Percentiles rank a stretch among this genome's conserved stretches.
Conservation (phyloP, 2,329 filamentous ascomycete genomes). For the Seiridium cupressi region DNA sequence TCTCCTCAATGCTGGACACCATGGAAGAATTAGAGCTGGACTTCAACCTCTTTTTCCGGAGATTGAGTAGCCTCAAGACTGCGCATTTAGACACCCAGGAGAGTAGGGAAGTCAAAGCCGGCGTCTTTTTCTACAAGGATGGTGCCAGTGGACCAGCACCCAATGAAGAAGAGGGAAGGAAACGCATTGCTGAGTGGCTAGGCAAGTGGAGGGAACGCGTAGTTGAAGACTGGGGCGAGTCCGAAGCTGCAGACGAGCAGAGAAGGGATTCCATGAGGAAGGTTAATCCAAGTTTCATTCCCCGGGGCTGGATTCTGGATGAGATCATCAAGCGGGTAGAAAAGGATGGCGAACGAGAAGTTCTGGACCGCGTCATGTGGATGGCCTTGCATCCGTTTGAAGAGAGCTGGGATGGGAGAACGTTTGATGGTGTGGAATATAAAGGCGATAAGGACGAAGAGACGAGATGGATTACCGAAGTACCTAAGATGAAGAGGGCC, state of each 20-base stretch:
- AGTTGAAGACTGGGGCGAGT: constrained; percentile 70
- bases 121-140: constrained; percentile 77
- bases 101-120: constrained; percentile 61
- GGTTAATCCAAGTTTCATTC: constrained; percentile 91
- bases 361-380: constrained; percentile 75
- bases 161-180: constrained; percentile 59
- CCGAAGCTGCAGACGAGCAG: constrained; percentile 52
- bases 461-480: constrained; percentile 79
- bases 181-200: constrained; percentile 75
- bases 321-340: constrained; percentile 90
- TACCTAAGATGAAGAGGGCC: constrained; percentile 72
- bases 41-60: constrained; percentile 91
- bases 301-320: constrained; percentile 88
- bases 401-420: constrained; percentile 65
- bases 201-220: constrained; percentile 72
- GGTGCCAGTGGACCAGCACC: constrained; percentile 52
- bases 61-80: constrained; percentile 64
- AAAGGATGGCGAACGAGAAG: constrained; percentile 75
- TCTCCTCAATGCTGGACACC: constrained; percentile 78
- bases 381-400: constrained; percentile 83
- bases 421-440: constrained; percentile 47
- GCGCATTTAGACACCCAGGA: constrained; percentile 64
- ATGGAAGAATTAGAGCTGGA: constrained; percentile 83
- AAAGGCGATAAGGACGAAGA: constrained; percentile 70
- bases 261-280: constrained; percentile 73